A percentile compares a stretch with the other conserved stretches of the same genome.
Conservation (phyloP, 164 flowering plant species). For the Vitis vinifera region ASM3070453v1 NC_081808.1:7652501-7653000, state of each 20-base stretch:
- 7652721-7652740: conserved; percentile 20
- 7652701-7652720: conserved; percentile 14
- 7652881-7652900: background rate
- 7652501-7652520: no score
- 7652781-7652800: conserved; percentile 6
- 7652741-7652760: conserved; percentile 32
- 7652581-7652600: no score
- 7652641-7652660: no score
- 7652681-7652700: background rate
- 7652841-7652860: background rate
- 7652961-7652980: background rate
- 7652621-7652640: no score
- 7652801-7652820: no score
- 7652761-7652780: conserved; percentile 28
- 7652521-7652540: no score
- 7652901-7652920: background rate
- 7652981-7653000: background rate
- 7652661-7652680: no score
- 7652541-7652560: no score
- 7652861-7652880: background rate
- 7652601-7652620: no score
- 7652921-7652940: background rate
- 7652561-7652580: no score
- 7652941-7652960: background rate
- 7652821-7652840: no score